These are phyloP conservation scores for Quercus ilex DNA, from an alignment of 306 rosid species.

Conservation along the genomic window DNA sequence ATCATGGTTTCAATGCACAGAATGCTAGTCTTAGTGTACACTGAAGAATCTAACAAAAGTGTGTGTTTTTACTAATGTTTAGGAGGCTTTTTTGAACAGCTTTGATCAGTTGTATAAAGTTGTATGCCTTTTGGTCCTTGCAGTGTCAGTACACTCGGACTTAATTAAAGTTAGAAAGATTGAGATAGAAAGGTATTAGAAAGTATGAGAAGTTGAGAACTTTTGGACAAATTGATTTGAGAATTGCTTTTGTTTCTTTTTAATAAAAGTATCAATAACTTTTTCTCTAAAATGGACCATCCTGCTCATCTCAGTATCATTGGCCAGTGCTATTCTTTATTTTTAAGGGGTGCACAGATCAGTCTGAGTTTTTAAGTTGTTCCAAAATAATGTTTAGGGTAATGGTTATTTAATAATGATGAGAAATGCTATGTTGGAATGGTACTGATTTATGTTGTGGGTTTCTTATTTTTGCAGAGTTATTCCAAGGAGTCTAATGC, in stretches of 20 bases:
- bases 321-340: neutral
- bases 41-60: neutral
- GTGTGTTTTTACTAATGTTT: slow-evolving; percentile 23
- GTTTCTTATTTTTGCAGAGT: slow-evolving; percentile 53
- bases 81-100: slow-evolving; percentile 26
- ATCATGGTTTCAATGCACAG: neutral
- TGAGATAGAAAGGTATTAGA: slow-evolving; percentile 8
- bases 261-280: neutral
- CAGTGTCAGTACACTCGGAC: slow-evolving; percentile 13
- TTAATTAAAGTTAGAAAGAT: slow-evolving; percentile 17
- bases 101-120: slow-evolving; percentile 34
- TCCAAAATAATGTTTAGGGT: neutral
- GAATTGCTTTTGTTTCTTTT: slow-evolving; percentile 3
- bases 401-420: neutral
- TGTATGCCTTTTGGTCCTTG: slow-evolving; percentile 38
- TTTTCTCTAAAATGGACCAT: slow-evolving; percentile 9
- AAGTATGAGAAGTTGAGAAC: slow-evolving; percentile 17
- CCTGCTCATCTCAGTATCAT: slow-evolving; percentile 1
- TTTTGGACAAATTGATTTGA: slow-evolving; percentile 21
- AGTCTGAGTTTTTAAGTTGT: no score
- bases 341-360: no score
- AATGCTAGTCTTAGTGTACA: neutral
- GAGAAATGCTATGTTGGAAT: neutral
- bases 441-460: slow-evolving; percentile 14
- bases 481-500: slow-evolving; percentile 88